Conservation (phyloP, 2,329 filamentous ascomycete species). For the Botrytis pseudocinerea region DNA sequence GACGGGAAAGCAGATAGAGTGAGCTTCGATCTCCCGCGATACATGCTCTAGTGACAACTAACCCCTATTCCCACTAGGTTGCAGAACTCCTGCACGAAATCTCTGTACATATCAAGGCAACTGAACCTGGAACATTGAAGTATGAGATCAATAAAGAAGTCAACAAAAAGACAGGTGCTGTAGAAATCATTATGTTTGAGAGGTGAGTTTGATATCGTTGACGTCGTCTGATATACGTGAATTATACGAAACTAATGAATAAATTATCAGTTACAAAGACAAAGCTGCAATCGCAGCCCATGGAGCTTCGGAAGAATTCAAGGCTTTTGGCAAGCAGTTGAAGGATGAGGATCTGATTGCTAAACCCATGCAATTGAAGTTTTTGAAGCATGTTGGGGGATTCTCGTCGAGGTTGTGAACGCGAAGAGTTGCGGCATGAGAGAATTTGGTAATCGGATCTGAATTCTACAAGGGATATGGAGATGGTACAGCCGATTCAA, state of each 20-base stretch:
- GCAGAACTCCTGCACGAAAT: conserved; percentile 35
- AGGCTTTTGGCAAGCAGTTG: conserved; percentile 32
- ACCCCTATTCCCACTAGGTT: conserved; percentile 28
- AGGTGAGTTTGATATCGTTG: conserved; percentile 28
- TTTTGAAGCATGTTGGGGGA: conserved; percentile 34
- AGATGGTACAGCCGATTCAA: neutral
- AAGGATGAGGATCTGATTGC: conserved; percentile 34
- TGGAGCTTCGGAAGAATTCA: conserved; percentile 30
- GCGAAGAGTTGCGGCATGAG: neutral
- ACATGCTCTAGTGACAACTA: neutral
- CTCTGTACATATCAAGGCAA: conserved; percentile 31
- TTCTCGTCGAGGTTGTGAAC: conserved; percentile 34
- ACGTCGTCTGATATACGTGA: neutral
- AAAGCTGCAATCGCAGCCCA: conserved; percentile 35
- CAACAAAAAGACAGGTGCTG: conserved; percentile 35
- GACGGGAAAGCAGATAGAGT: conserved; percentile 37
- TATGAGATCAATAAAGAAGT: conserved; percentile 35
- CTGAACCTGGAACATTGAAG: conserved; percentile 36
- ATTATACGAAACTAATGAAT: neutral
- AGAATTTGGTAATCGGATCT: neutral
- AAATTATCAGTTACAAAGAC: conserved; percentile 35
- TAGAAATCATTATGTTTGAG: conserved; percentile 39
- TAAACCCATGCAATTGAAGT: conserved; percentile 34
- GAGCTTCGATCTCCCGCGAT: conserved; percentile 9
- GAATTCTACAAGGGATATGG: neutral